Conservation (phyloP, 345 rosid genomes). For the Geranium brycei region DNA sequence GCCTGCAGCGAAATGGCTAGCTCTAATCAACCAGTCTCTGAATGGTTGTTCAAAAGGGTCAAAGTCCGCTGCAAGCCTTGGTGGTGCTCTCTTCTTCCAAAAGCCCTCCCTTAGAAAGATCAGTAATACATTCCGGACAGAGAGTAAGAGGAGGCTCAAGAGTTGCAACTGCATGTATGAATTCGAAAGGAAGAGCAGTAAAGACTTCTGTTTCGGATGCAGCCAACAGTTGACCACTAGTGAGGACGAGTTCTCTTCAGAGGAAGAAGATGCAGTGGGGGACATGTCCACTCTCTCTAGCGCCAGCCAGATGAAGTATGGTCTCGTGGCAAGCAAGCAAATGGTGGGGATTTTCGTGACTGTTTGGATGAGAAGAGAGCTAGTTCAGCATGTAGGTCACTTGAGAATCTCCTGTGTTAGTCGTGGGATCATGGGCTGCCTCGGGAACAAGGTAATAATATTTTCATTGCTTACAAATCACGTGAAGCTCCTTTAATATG, state of each 20-base stretch:
- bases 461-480: too few species aligned
- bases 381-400: slow-evolving; percentile 64
- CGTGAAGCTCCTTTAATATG: too few species aligned
- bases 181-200: slow-evolving; percentile 43
- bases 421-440: slow-evolving; percentile 86
- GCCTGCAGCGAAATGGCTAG: slow-evolving; percentile 87
- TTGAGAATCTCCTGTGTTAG: slow-evolving; percentile 25
- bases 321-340: slow-evolving; percentile 75
- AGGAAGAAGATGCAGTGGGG: slow-evolving; percentile 39
- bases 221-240: slow-evolving; percentile 45
- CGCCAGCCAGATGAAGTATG: slow-evolving; percentile 42
- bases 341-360: slow-evolving; percentile 95
- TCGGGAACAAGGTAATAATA: slow-evolving; percentile 70
- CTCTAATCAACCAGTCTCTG: slow-evolving; percentile 59
- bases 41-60: slow-evolving; percentile 21
- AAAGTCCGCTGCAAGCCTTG: slow-evolving; percentile 21
- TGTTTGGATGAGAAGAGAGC: slow-evolving; percentile 79
- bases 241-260: slow-evolving; percentile 46
- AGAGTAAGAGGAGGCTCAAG: slow-evolving; percentile 58
- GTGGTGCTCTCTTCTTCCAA: slow-evolving; percentile 61
- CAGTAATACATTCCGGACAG: slow-evolving; percentile 72
- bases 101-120: slow-evolving; percentile 66
- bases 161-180: slow-evolving; percentile 55
- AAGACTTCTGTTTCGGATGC: slow-evolving; percentile 61
- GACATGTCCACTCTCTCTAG: slow-evolving; percentile 16